phyloP scores from a whole-genome alignment of 805 yeast species.

The Pichia pseudocactophila region DNA sequence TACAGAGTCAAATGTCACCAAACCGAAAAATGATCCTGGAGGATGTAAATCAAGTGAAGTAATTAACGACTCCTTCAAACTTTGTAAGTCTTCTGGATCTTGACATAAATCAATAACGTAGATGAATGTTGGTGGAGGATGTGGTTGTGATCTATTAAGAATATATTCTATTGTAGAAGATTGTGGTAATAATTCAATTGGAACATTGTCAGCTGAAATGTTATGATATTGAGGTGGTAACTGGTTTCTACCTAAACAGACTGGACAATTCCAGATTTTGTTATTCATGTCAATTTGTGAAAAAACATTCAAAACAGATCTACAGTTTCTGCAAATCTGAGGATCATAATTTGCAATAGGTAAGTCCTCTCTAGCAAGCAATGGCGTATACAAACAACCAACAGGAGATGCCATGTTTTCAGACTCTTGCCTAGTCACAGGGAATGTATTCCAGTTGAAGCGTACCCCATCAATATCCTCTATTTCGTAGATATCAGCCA shows the following conservation, averaged over 20 bases:
- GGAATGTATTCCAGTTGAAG: conserved; percentile 81
- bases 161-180: conserved; percentile 81
- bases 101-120: conserved; percentile 86
- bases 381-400: conserved; percentile 92
- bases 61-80: conserved; percentile 72
- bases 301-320: conserved; percentile 80
- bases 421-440: conserved; percentile 82
- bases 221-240: conserved; percentile 77
- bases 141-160: conserved; percentile 45
- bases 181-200: conserved; percentile 63
- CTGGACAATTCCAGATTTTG: conserved; percentile 76
- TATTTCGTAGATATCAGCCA: conserved; percentile 46
- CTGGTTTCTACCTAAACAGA: conserved; percentile 70
- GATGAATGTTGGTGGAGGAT: conserved; percentile 80
- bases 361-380: conserved; percentile 67
- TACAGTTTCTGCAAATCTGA: conserved; percentile 73
- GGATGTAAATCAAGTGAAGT: conserved; percentile 74
- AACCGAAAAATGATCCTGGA: conserved; percentile 80
- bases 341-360: conserved; percentile 83
- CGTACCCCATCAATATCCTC: conserved; percentile 60
- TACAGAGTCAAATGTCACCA: conserved; percentile 83
- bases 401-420: conserved; percentile 89
- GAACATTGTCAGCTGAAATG: conserved; percentile 66
- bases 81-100: conserved; percentile 77
- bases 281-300: conserved; percentile 71